Evolutionary conservation across 768 basidiomycete species (phyloP).

Genomic region (Termitomyces sp.): DNA sequence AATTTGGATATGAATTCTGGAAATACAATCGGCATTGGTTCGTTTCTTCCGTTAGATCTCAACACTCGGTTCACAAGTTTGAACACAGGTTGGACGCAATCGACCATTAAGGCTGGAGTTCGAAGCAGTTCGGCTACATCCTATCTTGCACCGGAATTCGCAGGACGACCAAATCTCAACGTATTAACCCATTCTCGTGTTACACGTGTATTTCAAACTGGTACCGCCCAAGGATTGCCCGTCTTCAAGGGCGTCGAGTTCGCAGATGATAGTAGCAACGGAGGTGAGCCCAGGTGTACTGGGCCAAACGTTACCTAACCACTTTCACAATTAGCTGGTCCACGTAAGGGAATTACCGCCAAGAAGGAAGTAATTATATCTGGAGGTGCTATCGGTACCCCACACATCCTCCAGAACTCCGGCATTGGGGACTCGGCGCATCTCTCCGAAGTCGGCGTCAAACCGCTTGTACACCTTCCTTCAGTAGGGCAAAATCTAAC

Average conservation of each 20-base stretch:
- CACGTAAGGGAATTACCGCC: slow-evolving; percentile 18
- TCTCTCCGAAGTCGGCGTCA: slow-evolving; percentile 16
- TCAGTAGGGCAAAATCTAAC: slow-evolving; percentile 28
- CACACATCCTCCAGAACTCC: slow-evolving; percentile 25
- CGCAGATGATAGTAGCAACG: background rate
- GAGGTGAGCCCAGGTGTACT: background rate
- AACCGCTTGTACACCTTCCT: slow-evolving; percentile 23
- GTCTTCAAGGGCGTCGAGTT: slow-evolving; percentile 24
- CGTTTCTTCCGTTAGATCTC: background rate
- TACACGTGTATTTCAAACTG: slow-evolving; percentile 17
- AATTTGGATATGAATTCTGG: slow-evolving; percentile 24
- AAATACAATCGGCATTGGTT: slow-evolving; percentile 20
- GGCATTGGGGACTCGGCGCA: slow-evolving; percentile 24
- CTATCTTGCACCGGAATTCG: slow-evolving; percentile 17
- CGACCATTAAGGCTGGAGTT: slow-evolving; percentile 19
- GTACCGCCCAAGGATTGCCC: slow-evolving; percentile 6
- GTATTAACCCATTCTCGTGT: slow-evolving; percentile 20
- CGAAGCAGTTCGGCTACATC: slow-evolving; percentile 25
- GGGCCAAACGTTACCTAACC: background rate
- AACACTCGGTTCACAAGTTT: background rate
- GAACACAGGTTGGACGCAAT: slow-evolving; percentile 22
- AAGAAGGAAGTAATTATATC: slow-evolving; percentile 31
- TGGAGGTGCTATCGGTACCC: slow-evolving; percentile 26
- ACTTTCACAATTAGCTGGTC: background rate
- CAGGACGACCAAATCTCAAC: slow-evolving; percentile 20